These are phyloP conservation scores for Backusella liffmaniae DNA, from an alignment of 192 early-diverging fungal species.

Conservation along the genomic window DNA sequence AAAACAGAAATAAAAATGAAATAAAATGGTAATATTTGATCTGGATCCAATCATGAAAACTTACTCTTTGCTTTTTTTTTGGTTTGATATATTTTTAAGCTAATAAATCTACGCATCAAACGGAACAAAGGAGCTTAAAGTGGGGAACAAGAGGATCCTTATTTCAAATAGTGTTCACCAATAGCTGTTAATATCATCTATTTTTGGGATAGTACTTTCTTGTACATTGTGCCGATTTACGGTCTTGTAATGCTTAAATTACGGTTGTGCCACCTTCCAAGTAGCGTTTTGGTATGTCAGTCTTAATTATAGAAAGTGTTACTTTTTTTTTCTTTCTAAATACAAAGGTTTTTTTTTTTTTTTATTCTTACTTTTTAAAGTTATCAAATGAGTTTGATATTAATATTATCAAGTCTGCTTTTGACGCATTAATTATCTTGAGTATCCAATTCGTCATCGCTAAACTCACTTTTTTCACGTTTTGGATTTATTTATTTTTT, in stretches of 20 bases:
- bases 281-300: not conserved
- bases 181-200: not conserved
- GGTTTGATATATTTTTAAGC: not conserved
- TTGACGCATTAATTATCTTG: not conserved
- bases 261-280: not conserved
- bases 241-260: conserved; percentile 1
- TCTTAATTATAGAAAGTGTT: not conserved
- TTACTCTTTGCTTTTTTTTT: not conserved
- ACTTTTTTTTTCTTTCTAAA: not conserved
- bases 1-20: not conserved
- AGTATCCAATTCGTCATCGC: not conserved
- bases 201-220: not conserved
- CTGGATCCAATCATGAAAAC: not conserved
- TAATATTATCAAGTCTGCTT: not conserved
- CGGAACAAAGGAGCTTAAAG: not conserved
- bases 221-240: not conserved
- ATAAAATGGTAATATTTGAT: not conserved
- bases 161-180: not conserved
- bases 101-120: not conserved
- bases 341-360: not conserved
- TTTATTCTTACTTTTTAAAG: not conserved
- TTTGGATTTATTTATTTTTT: not conserved
- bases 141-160: not conserved
- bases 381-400: not conserved
- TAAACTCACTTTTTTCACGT: not conserved